Conservation (phyloP, 805 yeast species). For the Cyberlindnera galapagoensis region DNA sequence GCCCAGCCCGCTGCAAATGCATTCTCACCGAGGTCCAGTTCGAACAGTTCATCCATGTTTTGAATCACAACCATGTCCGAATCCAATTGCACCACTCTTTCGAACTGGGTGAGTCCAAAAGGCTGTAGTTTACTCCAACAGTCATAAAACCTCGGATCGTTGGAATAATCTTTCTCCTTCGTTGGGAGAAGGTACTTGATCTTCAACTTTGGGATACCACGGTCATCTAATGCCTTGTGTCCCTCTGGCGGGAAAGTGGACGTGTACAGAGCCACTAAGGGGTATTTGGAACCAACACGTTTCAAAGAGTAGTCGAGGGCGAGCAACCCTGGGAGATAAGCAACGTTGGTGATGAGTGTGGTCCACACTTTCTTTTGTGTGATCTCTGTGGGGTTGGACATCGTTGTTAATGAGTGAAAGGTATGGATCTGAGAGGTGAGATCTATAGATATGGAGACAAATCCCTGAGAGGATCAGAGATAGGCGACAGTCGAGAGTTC, state of each 20-base stretch:
- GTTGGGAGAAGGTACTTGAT: slow-evolving; percentile 40
- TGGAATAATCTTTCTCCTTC: slow-evolving; percentile 36
- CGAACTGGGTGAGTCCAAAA: slow-evolving; percentile 42
- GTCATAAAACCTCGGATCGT: slow-evolving; percentile 50
- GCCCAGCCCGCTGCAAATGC: slow-evolving; percentile 56
- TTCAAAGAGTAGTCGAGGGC: slow-evolving; percentile 43
- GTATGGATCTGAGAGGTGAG: background rate
- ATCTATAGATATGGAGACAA: background rate
- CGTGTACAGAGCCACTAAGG: slow-evolving; percentile 48
- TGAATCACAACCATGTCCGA: slow-evolving; percentile 51
- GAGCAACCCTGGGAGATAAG: slow-evolving; percentile 45
- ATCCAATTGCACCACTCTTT: slow-evolving; percentile 50
- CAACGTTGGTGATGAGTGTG: slow-evolving; percentile 45
- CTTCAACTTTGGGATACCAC: slow-evolving; percentile 35
- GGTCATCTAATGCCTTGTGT: slow-evolving; percentile 31
- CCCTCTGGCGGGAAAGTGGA: slow-evolving; percentile 37
- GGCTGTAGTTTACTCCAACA: slow-evolving; percentile 59
- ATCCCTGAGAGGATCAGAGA: no score
- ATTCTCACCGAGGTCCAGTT: slow-evolving; percentile 30
- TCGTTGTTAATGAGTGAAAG: no score
- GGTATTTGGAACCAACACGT: slow-evolving; percentile 38
- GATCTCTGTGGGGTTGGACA: slow-evolving; percentile 3
- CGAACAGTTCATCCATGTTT: slow-evolving; percentile 58
- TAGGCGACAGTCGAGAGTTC: no score
- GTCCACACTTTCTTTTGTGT: slow-evolving; percentile 39